Evolutionary conservation across 2,329 filamentous ascomycete genomes (phyloP).

Genomic region (Cadophora malorum): DNA sequence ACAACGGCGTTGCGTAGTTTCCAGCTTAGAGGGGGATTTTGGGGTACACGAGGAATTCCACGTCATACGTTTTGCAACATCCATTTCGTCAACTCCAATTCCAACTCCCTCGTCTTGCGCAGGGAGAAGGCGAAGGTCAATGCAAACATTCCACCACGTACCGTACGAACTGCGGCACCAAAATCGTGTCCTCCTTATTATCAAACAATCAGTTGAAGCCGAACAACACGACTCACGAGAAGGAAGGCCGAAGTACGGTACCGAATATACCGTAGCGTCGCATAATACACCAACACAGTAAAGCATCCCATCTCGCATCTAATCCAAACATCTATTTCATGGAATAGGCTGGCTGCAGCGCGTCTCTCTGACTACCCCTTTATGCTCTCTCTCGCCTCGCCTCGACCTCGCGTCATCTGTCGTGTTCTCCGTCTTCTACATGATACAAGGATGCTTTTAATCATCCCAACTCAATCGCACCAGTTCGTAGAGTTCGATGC

Average conservation of each 20-base stretch:
- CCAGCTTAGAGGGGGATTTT: background rate
- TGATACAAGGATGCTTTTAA: background rate
- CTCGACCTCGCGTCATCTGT: background rate
- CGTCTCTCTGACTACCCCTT: background rate
- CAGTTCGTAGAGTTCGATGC: background rate
- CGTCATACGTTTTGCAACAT: slow-evolving; percentile 7
- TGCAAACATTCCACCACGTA: slow-evolving; percentile 1
- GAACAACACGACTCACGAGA: no score
- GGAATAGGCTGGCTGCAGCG: slow-evolving; percentile 5
- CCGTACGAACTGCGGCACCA: background rate
- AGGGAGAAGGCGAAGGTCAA: slow-evolving; percentile 15
- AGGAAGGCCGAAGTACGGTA: background rate
- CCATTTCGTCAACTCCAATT: slow-evolving; percentile 1
- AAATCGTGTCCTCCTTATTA: background rate
- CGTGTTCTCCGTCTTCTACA: background rate
- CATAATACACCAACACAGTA: slow-evolving; percentile 1
- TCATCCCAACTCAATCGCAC: background rate
- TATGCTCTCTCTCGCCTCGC: slow-evolving; percentile 1
- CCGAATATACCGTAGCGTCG: background rate
- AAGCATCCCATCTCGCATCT: background rate
- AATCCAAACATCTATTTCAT: slow-evolving; percentile 12
- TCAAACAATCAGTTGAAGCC: no score
- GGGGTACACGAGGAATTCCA: slow-evolving; percentile 8
- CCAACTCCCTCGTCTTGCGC: slow-evolving; percentile 1
- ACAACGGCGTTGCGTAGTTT: background rate